These are phyloP conservation scores for Malus hybrid DNA, from an alignment of 331 rosid species.

Conservation along the genomic window DNA sequence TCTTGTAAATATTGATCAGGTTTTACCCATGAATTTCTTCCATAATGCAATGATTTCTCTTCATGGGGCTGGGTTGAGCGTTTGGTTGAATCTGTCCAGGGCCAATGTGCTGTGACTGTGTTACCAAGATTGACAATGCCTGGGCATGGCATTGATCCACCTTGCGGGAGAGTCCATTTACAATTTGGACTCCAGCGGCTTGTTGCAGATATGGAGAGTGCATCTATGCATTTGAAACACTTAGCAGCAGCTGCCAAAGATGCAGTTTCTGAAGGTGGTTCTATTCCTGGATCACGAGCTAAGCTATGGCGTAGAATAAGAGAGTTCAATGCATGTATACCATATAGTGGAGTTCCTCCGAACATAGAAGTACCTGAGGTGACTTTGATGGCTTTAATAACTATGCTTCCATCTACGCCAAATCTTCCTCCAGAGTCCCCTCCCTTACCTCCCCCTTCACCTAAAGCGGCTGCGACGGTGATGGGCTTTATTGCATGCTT, in stretches of 20 bases:
- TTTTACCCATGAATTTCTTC: conserved; percentile 17
- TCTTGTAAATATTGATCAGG: conserved; percentile 21
- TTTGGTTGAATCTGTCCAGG: conserved; percentile 41
- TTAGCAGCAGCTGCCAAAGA: conserved; percentile 94
- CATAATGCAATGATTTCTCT: background rate
- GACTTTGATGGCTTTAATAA: conserved; percentile 97
- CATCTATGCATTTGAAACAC: conserved; percentile 85
- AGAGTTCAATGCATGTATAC: conserved; percentile 96
- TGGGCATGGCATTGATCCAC: conserved; percentile 95
- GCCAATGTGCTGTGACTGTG: conserved; percentile 85
- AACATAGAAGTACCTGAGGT: conserved; percentile 96
- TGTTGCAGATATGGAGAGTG: conserved; percentile 66
- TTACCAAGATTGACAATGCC: conserved; percentile 99
- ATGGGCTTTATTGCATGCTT: conserved; percentile 93
- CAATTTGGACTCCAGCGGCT: conserved; percentile 59
- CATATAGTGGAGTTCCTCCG: conserved; percentile 70
- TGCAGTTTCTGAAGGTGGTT: conserved; percentile 98
- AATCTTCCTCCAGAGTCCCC: conserved; percentile 98
- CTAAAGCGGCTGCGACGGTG: conserved; percentile 99
- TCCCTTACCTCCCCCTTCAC: conserved; percentile 98
- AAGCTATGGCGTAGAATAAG: conserved; percentile 99
- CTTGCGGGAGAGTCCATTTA: conserved; percentile 86
- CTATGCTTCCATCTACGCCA: conserved; percentile 97
- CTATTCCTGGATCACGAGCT: conserved; percentile 97
- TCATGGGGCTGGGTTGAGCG: conserved; percentile 28